Evolutionary conservation across 768 basidiomycete species (phyloP), one percentile per base, ranked within the genome.

Genomic region (Boletus insuetus): DNA sequence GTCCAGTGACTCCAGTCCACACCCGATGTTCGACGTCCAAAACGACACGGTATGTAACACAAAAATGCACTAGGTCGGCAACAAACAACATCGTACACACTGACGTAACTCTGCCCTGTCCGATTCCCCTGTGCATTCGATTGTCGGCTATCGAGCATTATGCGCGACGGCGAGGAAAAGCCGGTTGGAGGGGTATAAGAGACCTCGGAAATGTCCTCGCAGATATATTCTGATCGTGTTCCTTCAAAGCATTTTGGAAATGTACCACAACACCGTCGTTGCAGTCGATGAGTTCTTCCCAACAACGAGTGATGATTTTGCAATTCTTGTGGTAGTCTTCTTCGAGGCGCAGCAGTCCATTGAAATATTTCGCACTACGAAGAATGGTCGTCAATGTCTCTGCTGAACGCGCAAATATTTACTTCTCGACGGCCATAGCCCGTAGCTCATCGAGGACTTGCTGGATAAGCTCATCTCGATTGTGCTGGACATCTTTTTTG

Each of bases 281-380:
- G 37, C 69, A 66, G 54, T 77, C 74, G 47, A 71, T 68, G 51
- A 79, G 67, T 17, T 78, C 77, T 38, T 80, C 78, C 56, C 79
- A 70, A 19, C 69, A 70, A 45, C 64, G 59, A 46, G 74, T 64
- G 35, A 82, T 68, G 31, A 74, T 69, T 41, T 73, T 70, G 54
- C 78, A 73, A 50, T 74, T 72, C 24, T 56, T 66, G 37, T 78
- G 73, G 58, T 85, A 86, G 50, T 79, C 77, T 50, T 77, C 75
- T 60, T 85, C 82, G 17, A 86, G 74, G 50, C 77, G 76, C 31
- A 86, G 76, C 31, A 87, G 66, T 14, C 58, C 66, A 60, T 85
- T 82, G 66, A 81, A 84, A 59, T 81, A 76, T 19, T 59, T 66
- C 40, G 75, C 73, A 50, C 86, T 87, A 55, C 4, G 20, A 49